phyloP scores from a whole-genome alignment of 805 yeast species.

The Lachancea nothofagi region DNA sequence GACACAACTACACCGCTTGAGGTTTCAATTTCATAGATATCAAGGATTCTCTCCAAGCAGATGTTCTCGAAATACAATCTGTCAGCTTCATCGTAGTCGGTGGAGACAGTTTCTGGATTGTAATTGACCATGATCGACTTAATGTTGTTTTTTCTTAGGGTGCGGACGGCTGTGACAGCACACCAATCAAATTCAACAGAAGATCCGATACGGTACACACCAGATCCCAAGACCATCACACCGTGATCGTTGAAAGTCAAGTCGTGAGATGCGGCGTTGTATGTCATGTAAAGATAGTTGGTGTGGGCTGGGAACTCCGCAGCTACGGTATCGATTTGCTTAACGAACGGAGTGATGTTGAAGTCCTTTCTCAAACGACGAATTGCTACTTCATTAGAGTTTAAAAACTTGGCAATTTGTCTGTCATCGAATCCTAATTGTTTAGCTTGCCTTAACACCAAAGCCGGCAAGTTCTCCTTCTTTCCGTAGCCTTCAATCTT shows the following conservation, averaged over 20 bases:
- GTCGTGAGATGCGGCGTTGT: constrained; percentile 86
- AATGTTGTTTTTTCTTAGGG: constrained; percentile 76
- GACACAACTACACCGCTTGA: constrained; percentile 90
- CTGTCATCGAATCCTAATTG: constrained; percentile 96
- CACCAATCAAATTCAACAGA: constrained; percentile 99
- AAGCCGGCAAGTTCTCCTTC: constrained; percentile 53
- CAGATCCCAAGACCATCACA: constrained; percentile 93
- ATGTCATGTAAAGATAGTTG: constrained; percentile 90
- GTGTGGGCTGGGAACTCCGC: constrained; percentile 98
- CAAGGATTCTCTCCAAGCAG: constrained; percentile 88
- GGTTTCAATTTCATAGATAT: constrained; percentile 87
- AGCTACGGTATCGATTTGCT: constrained; percentile 97
- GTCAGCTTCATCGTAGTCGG: constrained; percentile 98
- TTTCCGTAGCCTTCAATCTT: constrained; percentile 52
- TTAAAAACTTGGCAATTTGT: constrained; percentile 84
- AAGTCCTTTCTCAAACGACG: constrained; percentile 83
- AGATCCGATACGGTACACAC: constrained; percentile 98
- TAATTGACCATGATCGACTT: constrained; percentile 96
- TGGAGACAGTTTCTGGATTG: constrained; percentile 98
- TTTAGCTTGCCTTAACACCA: constrained; percentile 75
- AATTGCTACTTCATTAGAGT: constrained; percentile 87
- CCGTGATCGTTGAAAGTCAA: constrained; percentile 88
- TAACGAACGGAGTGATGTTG: constrained; percentile 86
- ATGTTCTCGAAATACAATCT: constrained; percentile 93
- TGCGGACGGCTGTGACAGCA: constrained; percentile 95